phyloP scores from a whole-genome alignment of 441 rosid species.

The Populus trichocarpa region DNA sequence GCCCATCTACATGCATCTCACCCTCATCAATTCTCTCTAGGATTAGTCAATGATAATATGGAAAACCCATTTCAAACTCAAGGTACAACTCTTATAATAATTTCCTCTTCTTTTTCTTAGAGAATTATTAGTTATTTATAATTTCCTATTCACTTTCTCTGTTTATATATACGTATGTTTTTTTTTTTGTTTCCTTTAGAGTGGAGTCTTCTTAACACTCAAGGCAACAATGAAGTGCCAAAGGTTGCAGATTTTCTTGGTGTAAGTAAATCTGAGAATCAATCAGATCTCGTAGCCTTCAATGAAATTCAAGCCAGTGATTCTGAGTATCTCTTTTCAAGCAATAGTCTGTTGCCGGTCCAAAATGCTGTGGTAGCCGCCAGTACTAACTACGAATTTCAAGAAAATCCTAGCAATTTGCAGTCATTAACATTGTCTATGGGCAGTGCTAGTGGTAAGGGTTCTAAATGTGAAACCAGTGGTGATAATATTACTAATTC shows the following conservation, averaged over 20 bases:
- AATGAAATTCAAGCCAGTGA: conserved; percentile 54
- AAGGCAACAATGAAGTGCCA: conserved; percentile 64
- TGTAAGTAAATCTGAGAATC: conserved; percentile 73
- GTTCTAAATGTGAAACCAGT: conserved; percentile 51
- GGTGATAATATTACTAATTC: conserved; percentile 44
- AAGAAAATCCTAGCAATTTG: conserved; percentile 62
- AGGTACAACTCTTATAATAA: conserved; percentile 38
- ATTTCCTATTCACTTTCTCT: background rate
- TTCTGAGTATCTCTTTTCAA: conserved; percentile 54
- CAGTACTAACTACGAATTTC: conserved; percentile 50
- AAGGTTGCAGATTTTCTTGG: conserved; percentile 97
- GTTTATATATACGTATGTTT: background rate
- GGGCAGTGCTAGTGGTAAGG: conserved; percentile 77
- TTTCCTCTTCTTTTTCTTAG: background rate
- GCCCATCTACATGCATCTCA: conserved; percentile 66
- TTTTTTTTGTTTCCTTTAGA: conserved; percentile 31
- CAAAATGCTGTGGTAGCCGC: conserved; percentile 45
- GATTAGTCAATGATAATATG: conserved; percentile 64
- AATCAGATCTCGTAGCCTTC: conserved; percentile 61
- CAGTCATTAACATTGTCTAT: conserved; percentile 82
- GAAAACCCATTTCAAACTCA: conserved; percentile 85
- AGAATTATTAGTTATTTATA: background rate
- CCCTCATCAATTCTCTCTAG: conserved; percentile 73
- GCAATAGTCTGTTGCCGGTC: conserved; percentile 40
- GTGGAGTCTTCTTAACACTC: conserved; percentile 70